Evolutionary conservation across 768 basidiomycete genomes (phyloP), one percentile per base, ranked within the genome.

Genomic region (Lactifluus piperatus): DNA sequence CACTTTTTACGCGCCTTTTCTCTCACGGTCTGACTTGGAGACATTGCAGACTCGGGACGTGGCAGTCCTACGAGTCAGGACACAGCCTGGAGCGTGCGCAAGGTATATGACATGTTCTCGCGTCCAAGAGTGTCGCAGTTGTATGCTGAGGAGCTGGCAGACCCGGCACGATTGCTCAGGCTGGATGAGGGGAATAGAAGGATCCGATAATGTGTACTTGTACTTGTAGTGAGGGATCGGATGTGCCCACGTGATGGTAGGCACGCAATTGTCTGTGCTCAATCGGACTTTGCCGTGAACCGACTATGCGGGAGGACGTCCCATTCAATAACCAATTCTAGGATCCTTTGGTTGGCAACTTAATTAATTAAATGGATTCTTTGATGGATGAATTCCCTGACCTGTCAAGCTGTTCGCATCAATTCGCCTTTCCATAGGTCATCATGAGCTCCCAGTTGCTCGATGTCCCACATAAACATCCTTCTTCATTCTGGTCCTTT

Each of bases 401-500:
- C n/a, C n/a, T n/a, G n/a, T 13, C 32, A 29, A n/a, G n/a, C n/a
- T n/a, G n/a, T n/a, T n/a, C n/a, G n/a, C n/a, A n/a, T n/a, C n/a
- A n/a, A n/a, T n/a, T n/a, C n/a, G n/a, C n/a, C n/a, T n/a, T 16
- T 22, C 24, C 16, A 13, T 18, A n/a, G n/a, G 11, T 18, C 18
- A 50, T 20, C 27, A 60, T 60, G 58, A 60, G 37, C 5, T 46
- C 53, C 4, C 47, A 47, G 20, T 37, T 60, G 1, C 27, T 60
- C 5, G 47, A 60, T 49, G 41, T 47, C 11, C 27, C 50, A 24
- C 47, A 54, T 24, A 60, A 45, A 24, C 54, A 60, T 29, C 53
- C 58, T 16, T 49, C 53, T 8, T 60, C 58, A 3, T 29, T 60
- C 29, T 54, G 47, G 47, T 55, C 53, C 27, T 37, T 49, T 34